phyloP scores from a whole-genome alignment of 768 basidiomycete genomes.

The Panaeolus papilionaceus region DNA sequence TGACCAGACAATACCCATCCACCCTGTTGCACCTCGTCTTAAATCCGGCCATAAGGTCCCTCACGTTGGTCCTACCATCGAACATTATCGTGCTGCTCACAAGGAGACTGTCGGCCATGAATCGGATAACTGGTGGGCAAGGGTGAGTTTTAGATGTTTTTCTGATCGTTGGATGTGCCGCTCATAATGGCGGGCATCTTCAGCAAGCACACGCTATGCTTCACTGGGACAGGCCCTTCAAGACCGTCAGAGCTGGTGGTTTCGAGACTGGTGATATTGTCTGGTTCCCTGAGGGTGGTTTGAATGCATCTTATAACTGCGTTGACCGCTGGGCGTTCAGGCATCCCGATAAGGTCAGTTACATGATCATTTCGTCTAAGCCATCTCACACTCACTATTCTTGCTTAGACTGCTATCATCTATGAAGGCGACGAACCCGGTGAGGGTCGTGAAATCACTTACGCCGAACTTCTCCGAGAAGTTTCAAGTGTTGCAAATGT shows the following conservation, averaged over 20 bases:
- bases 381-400: constrained; percentile 11
- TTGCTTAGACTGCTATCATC: constrained; percentile 87
- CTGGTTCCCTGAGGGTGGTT: constrained; percentile 96
- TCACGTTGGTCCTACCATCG: constrained; percentile 79
- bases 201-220: constrained; percentile 78
- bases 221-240: constrained; percentile 90
- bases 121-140: constrained; percentile 89
- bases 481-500: constrained; percentile 92
- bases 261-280: constrained; percentile 88
- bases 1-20: constrained; percentile 48
- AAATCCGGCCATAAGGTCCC: constrained; percentile 65
- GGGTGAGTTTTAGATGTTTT: constrained; percentile 48
- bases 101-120: constrained; percentile 74
- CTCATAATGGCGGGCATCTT: constrained; percentile 15
- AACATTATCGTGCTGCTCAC: constrained; percentile 76
- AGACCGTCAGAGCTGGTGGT: constrained; percentile 81
- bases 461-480: constrained; percentile 86
- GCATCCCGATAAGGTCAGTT: constrained; percentile 76
- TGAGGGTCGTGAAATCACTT: constrained; percentile 78
- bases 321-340: constrained; percentile 96
- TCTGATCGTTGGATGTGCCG: not conserved
- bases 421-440: constrained; percentile 97
- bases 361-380: constrained; percentile 9
- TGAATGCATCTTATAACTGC: constrained; percentile 97
- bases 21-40: constrained; percentile 82